phyloP scores from a whole-genome alignment of 768 basidiomycete genomes.

The Lentinula sp. region DNA sequence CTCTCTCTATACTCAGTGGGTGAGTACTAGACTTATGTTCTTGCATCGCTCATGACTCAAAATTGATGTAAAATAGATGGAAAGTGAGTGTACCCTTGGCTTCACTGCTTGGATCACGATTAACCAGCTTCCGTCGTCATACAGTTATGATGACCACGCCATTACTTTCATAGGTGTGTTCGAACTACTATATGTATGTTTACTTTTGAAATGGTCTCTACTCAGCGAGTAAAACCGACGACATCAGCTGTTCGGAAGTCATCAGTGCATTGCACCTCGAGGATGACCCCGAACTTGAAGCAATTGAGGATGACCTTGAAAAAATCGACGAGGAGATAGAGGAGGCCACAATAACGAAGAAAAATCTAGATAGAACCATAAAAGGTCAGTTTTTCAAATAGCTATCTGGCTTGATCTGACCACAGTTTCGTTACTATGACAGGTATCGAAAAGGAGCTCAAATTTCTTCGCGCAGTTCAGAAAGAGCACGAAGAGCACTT shows the following conservation, averaged over 20 bases:
- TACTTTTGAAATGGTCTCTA: background rate
- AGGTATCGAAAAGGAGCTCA: slow-evolving; percentile 36
- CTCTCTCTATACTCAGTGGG: slow-evolving; percentile 29
- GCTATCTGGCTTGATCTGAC: background rate
- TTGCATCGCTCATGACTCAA: background rate
- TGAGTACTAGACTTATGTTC: slow-evolving; percentile 18
- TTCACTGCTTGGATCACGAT: background rate
- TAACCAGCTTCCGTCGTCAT: background rate
- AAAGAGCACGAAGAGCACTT: slow-evolving; percentile 40
- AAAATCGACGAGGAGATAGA: slow-evolving; percentile 25
- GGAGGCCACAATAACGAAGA: slow-evolving; percentile 36
- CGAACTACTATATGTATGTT: background rate
- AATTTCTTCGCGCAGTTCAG: slow-evolving; percentile 27
- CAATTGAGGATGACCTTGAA: slow-evolving; percentile 41
- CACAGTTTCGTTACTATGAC: too few relatives aligned
- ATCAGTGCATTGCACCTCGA: slow-evolving; percentile 43
- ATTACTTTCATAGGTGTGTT: slow-evolving; percentile 56
- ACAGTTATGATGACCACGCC: slow-evolving; percentile 49
- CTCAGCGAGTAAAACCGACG: slow-evolving; percentile 57
- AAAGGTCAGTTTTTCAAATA: slow-evolving; percentile 31
- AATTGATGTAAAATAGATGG: slow-evolving; percentile 34
- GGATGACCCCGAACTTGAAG: slow-evolving; percentile 46
- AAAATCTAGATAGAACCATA: slow-evolving; percentile 25
- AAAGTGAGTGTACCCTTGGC: slow-evolving; percentile 33
- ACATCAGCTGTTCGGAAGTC: slow-evolving; percentile 55